These are phyloP conservation scores for Hypoxylon perforatum DNA, from an alignment of 495 filamentous ascomycete genomes.

Conservation along the genomic window DNA sequence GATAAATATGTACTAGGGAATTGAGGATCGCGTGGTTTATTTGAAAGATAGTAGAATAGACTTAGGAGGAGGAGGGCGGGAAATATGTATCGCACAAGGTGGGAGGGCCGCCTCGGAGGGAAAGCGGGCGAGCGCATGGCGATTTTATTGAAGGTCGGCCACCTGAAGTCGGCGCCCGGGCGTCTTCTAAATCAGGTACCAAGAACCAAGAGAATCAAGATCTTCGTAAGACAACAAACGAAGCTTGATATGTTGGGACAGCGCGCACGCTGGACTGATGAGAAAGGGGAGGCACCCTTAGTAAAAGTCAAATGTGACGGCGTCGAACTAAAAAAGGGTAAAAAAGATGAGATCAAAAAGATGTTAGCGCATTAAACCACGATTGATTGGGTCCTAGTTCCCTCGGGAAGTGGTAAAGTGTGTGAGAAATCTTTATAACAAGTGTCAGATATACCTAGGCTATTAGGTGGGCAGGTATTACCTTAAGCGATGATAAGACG, in stretches of 20 bases:
- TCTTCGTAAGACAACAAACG: constrained; percentile 3
- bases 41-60: constrained; percentile 47
- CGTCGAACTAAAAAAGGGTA: background rate
- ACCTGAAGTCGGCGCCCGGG: constrained; percentile 35
- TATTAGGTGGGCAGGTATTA: background rate
- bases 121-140: constrained; percentile 52
- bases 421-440: no score
- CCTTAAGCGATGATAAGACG: no score
- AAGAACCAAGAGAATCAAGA: constrained; percentile 14
- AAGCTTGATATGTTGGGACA: constrained; percentile 12
- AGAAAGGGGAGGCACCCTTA: constrained; percentile 13
- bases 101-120: constrained; percentile 52
- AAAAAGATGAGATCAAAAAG: background rate
- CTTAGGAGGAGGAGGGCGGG: constrained; percentile 46
- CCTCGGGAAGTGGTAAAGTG: background rate
- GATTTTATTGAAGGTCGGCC: constrained; percentile 36
- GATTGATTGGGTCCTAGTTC: background rate
- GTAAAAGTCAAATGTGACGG: constrained; percentile 33
- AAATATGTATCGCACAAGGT: constrained; percentile 50
- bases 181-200: constrained; percentile 29
- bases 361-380: no score
- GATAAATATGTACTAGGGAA: constrained; percentile 23
- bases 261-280: constrained; percentile 5
- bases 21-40: constrained; percentile 15
- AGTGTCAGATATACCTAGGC: no score